Percentiles rank a stretch among this genome's conserved stretches.
phyloP scores from a whole-genome alignment of 352 stramenopile species.

The Pythium chondricola region DNA sequence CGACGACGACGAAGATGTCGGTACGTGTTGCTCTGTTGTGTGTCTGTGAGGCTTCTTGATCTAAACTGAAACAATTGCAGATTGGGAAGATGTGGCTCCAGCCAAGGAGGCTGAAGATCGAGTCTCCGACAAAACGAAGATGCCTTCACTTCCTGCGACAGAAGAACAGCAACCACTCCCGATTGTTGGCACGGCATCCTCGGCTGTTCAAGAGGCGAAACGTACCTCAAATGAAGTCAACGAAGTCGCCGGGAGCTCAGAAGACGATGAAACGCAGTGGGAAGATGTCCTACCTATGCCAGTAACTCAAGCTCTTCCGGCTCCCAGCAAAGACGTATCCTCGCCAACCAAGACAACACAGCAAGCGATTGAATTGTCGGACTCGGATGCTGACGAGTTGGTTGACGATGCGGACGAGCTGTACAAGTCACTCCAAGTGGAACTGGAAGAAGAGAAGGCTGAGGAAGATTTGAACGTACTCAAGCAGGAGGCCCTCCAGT shows the following conservation, averaged over 20 bases:
- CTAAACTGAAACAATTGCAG: not conserved
- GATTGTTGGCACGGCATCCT: no score
- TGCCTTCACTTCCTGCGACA: not conserved
- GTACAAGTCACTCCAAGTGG: conserved; percentile 50
- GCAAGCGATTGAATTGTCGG: conserved; percentile 1
- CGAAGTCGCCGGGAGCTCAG: not conserved
- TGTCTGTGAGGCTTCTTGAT: not conserved
- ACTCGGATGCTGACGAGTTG: conserved; percentile 17
- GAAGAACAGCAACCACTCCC: not conserved
- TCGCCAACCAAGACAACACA: no score
- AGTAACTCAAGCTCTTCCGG: no score
- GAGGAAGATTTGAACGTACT: conserved; percentile 57
- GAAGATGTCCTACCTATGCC: conserved; percentile 43
- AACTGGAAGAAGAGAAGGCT: conserved; percentile 67
- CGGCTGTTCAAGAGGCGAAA: conserved; percentile 37
- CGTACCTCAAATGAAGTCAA: conserved; percentile 6
- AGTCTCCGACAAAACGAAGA: no score
- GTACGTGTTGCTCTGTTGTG: conserved; percentile 17
- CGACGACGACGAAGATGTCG: conserved; percentile 36
- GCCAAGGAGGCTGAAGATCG: no score
- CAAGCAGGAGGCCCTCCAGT: conserved; percentile 66
- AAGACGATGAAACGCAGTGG: conserved; percentile 43
- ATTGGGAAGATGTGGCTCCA: conserved; percentile 11
- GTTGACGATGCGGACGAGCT: conserved; percentile 31
- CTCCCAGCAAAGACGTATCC: no score